Conservation (phyloP, 768 basidiomycete genomes). For the Boletus sp. region DNA sequence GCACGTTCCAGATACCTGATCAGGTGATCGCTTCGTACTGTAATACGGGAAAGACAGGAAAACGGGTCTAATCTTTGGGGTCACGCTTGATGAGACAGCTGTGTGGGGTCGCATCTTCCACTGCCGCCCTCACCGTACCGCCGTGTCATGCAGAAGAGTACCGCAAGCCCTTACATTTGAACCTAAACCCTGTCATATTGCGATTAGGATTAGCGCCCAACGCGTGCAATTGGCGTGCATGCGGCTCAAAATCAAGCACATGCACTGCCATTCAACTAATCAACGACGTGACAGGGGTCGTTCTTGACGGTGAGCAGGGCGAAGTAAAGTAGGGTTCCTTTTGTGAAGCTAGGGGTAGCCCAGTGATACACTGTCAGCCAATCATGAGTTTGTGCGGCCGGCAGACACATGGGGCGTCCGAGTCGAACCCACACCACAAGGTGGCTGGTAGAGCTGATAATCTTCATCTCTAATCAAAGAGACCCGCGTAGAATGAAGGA, state of each 20-base stretch:
- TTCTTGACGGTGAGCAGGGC: slow-evolving; percentile 23
- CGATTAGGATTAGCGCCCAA: slow-evolving; percentile 53
- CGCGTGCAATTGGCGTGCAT: slow-evolving; percentile 38
- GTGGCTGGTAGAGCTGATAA: no score
- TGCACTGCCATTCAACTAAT: slow-evolving; percentile 40
- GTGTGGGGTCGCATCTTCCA: slow-evolving; percentile 30
- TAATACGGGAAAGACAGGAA: slow-evolving; percentile 52
- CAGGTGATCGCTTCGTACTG: slow-evolving; percentile 39
- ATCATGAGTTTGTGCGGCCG: no score
- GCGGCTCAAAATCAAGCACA: slow-evolving; percentile 35
- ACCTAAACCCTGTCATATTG: slow-evolving; percentile 52
- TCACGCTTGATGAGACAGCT: no score
- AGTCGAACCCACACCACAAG: no score
- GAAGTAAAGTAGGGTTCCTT: slow-evolving; percentile 39
- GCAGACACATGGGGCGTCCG: no score
- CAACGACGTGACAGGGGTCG: slow-evolving; percentile 43
- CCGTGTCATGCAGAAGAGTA: slow-evolving; percentile 1
- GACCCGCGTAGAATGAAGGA: no score
- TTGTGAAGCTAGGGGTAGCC: slow-evolving; percentile 49
- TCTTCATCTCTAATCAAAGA: no score
- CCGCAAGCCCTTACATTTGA: slow-evolving; percentile 40
- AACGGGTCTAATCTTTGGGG: slow-evolving; percentile 44
- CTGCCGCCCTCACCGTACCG: neutral
- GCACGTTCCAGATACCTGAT: slow-evolving; percentile 24
- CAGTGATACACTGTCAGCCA: slow-evolving; percentile 47